phyloP scores from a whole-genome alignment of 2,329 filamentous ascomycete genomes.

The Didymella lethalis region DNA sequence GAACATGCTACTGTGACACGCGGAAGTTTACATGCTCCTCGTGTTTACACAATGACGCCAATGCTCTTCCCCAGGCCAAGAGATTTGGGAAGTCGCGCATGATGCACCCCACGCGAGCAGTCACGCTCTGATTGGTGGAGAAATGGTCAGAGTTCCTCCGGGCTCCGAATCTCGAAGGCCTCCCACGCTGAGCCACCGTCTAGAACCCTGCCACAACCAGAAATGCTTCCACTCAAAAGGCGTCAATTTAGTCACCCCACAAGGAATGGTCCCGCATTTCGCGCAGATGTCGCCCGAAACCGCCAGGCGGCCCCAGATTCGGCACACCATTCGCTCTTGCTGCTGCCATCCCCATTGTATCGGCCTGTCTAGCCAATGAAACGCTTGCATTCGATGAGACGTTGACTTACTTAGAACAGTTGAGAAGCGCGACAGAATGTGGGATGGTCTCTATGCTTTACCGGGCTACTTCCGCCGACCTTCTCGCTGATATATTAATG shows the following conservation, averaged over 20 bases:
- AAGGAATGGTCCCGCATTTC: slow-evolving; percentile 45
- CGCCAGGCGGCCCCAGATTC: slow-evolving; percentile 34
- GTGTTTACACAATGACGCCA: slow-evolving; percentile 23
- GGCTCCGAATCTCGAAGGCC: slow-evolving; percentile 20
- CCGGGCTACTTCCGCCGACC: slow-evolving; percentile 46
- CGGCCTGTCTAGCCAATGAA: slow-evolving; percentile 38
- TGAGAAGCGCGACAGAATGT: slow-evolving; percentile 35
- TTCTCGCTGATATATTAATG: slow-evolving; percentile 50
- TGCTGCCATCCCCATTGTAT: slow-evolving; percentile 29
- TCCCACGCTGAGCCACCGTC: slow-evolving; percentile 36
- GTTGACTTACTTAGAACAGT: slow-evolving; percentile 34
- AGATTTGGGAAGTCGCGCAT: slow-evolving; percentile 22
- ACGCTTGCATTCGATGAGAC: slow-evolving; percentile 28
- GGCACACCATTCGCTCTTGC: slow-evolving; percentile 37
- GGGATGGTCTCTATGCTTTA: slow-evolving; percentile 43
- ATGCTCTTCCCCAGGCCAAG: slow-evolving; percentile 46
- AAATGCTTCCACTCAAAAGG: slow-evolving; percentile 29
- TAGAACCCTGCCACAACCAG: slow-evolving; percentile 32
- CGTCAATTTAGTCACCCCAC: slow-evolving; percentile 49
- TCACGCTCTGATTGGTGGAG: slow-evolving; percentile 42
- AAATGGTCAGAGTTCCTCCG: slow-evolving; percentile 28
- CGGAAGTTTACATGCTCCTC: slow-evolving; percentile 15
- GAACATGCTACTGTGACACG: slow-evolving; percentile 10
- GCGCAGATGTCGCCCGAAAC: slow-evolving; percentile 44
- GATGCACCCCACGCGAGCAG: slow-evolving; percentile 39